Conservation (phyloP, 352 stramenopile genomes). For the Phytophthora brassicae region DNA sequence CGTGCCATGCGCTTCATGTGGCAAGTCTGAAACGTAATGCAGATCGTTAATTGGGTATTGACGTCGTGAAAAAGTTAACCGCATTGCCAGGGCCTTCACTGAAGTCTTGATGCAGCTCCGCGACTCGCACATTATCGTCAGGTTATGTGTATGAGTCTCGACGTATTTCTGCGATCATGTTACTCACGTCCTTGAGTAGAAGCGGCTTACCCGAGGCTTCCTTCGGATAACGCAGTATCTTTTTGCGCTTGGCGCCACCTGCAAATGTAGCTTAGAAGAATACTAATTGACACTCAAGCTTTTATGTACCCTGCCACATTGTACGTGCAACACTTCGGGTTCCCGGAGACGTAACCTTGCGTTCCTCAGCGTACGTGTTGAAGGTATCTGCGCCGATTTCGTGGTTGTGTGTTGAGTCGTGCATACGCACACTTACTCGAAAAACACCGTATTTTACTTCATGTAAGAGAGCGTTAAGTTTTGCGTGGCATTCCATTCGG, state of each 20-base stretch:
- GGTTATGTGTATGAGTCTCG: background rate
- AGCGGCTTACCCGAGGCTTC: conserved; percentile 10
- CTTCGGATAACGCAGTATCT: conserved; percentile 5
- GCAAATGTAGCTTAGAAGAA: background rate
- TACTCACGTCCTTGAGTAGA: conserved; percentile 13
- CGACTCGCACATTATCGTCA: conserved; percentile 9
- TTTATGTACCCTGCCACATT: background rate
- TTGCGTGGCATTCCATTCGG: background rate
- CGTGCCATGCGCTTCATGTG: conserved; percentile 12
- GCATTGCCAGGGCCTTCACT: conserved; percentile 9
- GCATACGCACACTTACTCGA: background rate
- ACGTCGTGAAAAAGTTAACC: conserved; percentile 11
- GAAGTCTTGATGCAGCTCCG: conserved; percentile 4
- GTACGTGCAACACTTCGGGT: background rate
- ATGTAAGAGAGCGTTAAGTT: background rate
- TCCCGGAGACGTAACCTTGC: background rate
- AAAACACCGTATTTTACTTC: background rate
- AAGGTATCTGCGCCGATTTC: background rate
- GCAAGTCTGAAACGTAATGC: conserved; percentile 14
- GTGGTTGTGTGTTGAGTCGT: background rate
- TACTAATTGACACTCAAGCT: background rate
- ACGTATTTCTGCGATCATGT: conserved; percentile 14
- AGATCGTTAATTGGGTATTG: background rate
- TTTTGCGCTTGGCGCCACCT: conserved; percentile 8
- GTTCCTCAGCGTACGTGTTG: background rate